Percentiles rank a stretch among this genome's conserved stretches.
phyloP scores from a whole-genome alignment of 2,329 filamentous ascomycete species.

The Cordyceps cicadae region DNA sequence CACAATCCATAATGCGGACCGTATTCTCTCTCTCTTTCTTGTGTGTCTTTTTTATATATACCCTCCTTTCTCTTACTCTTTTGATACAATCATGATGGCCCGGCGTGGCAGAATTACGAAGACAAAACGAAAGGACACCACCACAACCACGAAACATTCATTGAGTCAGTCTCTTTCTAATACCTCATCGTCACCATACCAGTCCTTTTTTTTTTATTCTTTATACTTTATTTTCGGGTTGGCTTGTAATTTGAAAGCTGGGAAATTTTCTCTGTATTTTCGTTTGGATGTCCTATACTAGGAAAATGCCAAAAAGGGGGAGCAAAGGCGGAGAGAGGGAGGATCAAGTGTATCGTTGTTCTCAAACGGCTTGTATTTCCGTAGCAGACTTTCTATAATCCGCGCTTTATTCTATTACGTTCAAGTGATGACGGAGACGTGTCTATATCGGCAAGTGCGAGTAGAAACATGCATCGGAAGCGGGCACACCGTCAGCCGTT shows the following conservation, averaged over 20 bases:
- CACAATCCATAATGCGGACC: neutral
- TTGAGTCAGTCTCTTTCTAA: slow-evolving; percentile 8
- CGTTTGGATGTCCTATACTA: neutral
- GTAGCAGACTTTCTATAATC: neutral
- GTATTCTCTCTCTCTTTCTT: neutral
- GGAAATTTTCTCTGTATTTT: neutral
- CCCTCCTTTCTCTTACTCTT: neutral
- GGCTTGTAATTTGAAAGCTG: neutral
- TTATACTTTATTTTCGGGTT: too few relatives aligned
- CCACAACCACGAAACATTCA: neutral
- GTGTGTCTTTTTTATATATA: neutral
- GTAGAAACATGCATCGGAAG: neutral
- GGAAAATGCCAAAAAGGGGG: too few relatives aligned
- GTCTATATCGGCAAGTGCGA: neutral
- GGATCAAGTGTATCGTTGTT: neutral
- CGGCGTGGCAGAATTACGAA: slow-evolving; percentile 7
- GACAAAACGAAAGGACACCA: neutral
- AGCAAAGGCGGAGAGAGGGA: neutral
- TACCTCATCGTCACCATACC: slow-evolving; percentile 2
- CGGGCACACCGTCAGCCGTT: neutral
- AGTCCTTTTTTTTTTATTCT: neutral
- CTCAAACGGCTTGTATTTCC: neutral
- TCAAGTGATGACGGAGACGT: neutral
- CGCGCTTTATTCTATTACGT: neutral
- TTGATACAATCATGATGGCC: slow-evolving; percentile 3